Evolutionary conservation across 2,329 filamentous ascomycete genomes (phyloP), one percentile per base, ranked within the genome.

Genomic region (Xylariaceae sp.): DNA sequence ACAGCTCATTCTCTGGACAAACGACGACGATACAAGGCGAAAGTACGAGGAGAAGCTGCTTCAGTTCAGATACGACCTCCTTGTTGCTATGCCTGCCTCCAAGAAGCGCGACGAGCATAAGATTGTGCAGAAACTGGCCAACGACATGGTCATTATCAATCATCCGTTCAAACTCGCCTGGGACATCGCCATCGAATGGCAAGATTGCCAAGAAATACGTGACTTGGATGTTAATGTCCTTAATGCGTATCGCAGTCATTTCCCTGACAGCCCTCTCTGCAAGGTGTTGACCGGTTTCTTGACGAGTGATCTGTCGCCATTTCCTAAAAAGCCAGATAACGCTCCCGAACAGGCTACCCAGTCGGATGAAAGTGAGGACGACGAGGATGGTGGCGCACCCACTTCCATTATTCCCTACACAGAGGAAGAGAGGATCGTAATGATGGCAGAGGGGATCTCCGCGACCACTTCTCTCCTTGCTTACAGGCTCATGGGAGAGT

Each of bases 71-170:
- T 88, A 92, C 66, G 92, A 97, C 59, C 82, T 85, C 4, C 80
- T 99, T 1, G 74, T 88, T 7, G 86, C 89, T 34, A 79, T 90
- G 13, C 83, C 87, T 2, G 62, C 80, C 1, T 85, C 76, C 2
- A 77, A 86, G 59, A 97, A 97, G 74, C 71, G 76, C 0, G 74
- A 78, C 15, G 92, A 95, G 72, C 83, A 89, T 30, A 78, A 85
- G 42, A 86, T 88, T 64, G 88, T 96, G 0, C 75, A 88, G 68
- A 87, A 88, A 61, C 78, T 94, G 55, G 92, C 93, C 0, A 85
- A 87, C 63, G 94, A 93, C 62, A 96, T 99, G 89, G 93, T 99
- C 62, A 89, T 96, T 61, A 94, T 99, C 72, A 92, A 93, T 68
- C 92, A 97, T 67, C 90, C 91, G 0, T 96, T 88, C 74, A 85